These are phyloP conservation scores for Mycena albidolilacea DNA, from an alignment of 768 basidiomycete genomes.

Conservation along the genomic window DNA sequence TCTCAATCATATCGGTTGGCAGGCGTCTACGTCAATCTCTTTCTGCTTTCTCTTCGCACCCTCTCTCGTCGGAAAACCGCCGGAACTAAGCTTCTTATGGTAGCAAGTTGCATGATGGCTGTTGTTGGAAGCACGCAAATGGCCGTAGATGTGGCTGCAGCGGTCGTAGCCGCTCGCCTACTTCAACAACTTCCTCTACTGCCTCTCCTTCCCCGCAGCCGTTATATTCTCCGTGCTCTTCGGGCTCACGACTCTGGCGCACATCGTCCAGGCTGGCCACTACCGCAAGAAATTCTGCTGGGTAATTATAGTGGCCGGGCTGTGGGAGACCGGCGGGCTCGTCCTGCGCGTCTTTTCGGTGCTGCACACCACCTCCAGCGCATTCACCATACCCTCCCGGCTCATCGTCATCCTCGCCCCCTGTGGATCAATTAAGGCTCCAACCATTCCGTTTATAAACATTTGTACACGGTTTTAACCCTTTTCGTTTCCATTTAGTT, in stretches of 20 bases:
- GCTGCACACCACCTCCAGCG: conserved; percentile 23
- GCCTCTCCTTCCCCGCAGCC: conserved; percentile 43
- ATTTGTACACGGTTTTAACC: too few relatives aligned
- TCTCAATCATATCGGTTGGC: not conserved
- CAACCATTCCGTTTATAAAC: too few relatives aligned
- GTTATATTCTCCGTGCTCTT: conserved; percentile 41
- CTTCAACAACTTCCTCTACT: conserved; percentile 34
- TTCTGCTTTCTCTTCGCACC: not conserved
- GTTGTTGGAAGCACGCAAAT: not conserved
- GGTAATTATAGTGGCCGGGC: conserved; percentile 43
- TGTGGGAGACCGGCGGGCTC: conserved; percentile 43
- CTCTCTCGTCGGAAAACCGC: not conserved
- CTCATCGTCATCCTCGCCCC: conserved; percentile 44
- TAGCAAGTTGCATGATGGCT: not conserved
- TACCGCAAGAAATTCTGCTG: conserved; percentile 45
- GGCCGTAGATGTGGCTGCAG: not conserved
- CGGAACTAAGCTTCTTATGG: not conserved
- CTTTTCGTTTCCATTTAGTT: too few relatives aligned
- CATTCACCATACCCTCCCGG: conserved; percentile 34
- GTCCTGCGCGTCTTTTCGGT: conserved; percentile 34
- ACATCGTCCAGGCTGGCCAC: conserved; percentile 39
- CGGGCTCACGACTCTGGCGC: conserved; percentile 36
- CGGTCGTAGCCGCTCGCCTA: not conserved
- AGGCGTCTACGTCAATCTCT: not conserved
- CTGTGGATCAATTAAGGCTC: conserved; percentile 48